These are phyloP conservation scores for Stramenopiles sp. DNA, from an alignment of 352 stramenopile species.

Conservation along the genomic window DNA sequence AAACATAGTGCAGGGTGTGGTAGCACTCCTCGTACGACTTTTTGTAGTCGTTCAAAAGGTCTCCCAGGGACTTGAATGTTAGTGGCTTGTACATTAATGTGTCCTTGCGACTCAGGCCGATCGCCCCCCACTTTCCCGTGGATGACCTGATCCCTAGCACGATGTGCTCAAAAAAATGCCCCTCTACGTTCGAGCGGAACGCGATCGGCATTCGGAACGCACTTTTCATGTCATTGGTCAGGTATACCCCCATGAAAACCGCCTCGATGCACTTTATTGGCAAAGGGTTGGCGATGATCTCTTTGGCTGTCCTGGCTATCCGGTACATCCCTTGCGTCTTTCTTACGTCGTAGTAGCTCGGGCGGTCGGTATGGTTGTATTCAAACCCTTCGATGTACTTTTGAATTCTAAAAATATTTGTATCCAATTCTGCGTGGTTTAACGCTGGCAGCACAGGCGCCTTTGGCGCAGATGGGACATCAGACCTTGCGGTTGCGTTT, in stretches of 20 bases:
- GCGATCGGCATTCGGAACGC: neutral
- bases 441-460: neutral
- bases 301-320: neutral
- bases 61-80: neutral
- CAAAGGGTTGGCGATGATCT: neutral
- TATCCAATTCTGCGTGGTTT: neutral
- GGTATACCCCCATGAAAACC: neutral
- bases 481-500: neutral
- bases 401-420: neutral
- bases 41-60: neutral
- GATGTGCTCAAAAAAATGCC: constrained; percentile 4
- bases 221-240: neutral
- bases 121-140: neutral
- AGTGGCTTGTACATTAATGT: neutral
- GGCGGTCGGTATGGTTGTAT: neutral
- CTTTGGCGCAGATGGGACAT: neutral
- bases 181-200: neutral
- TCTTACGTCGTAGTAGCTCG: neutral
- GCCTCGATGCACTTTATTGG: constrained; percentile 2
- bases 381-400: neutral
- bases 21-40: neutral
- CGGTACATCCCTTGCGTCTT: neutral
- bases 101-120: neutral
- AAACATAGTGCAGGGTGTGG: neutral
- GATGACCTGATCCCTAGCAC: neutral